Base-by-base conservation (phyloP, 805 yeast genomes). In the Myxozyma sirexii region DNA sequence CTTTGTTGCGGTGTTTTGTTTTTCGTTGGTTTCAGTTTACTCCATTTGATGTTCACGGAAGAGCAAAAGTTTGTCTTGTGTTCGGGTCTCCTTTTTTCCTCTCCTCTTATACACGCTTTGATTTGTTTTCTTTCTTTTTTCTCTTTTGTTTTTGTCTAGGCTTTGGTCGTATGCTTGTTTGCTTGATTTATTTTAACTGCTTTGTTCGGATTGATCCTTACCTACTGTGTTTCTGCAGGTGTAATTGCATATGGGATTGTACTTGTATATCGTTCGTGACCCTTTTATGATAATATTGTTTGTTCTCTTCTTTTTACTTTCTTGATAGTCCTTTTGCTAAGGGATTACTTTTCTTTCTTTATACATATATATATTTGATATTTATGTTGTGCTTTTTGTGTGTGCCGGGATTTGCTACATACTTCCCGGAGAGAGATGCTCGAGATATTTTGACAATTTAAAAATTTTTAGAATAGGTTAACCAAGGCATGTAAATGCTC, bases 181-280 rank as follows among this genome's bases (percentile, higher is more conserved):
- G 24, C 15, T 24, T 21, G 15, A 23, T 19, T 19, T 42, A 19
- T 27, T 31, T 24, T n/a, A n/a, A 12, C 13, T 43, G 41, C 43
- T 49, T 39, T 38, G 51, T 37, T 44, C 48, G 47, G 47, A n/a
- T 23, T 51, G 10, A 23, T 31, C 33, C 47, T 29, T 52, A 26
- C 19, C 45, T 53, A 29, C 41, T 44, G 41, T 45, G 49, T 49
- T 42, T 51, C 42, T 42, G 41, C 52, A 37, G 51, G 44, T 56
- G 51, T 49, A 35, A n/a, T 57, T 57, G 60, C 60, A 57, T 57
- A 48, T 53, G 57, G 61, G 62, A 43, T 55, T 58, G 50, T 57
- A 58, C 46, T 58, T 53, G 54, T 47, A 47, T 58, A 51, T 51
- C 45, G 47, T 27, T 45, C 29, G 53, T 43, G 33, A 42, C 39